These are phyloP conservation scores for Hawksworthiomyces lignivorus DNA, from an alignment of 2,329 filamentous ascomycete genomes.

Conservation along the genomic window DNA sequence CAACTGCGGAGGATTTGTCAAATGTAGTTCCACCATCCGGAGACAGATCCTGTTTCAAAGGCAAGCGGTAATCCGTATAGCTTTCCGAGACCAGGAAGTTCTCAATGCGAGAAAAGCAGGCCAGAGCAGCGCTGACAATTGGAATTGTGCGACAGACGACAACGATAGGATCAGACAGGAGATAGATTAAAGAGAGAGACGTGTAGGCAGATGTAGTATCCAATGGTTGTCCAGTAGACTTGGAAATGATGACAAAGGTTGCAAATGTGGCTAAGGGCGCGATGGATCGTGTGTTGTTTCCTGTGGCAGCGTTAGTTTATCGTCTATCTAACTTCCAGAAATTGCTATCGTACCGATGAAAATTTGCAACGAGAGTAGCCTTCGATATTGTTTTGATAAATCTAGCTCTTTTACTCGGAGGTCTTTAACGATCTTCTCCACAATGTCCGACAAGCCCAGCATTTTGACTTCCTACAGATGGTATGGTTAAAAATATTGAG, in stretches of 20 bases:
- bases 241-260: constrained; percentile 1
- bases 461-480: constrained; percentile 4
- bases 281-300: neutral
- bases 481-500: constrained; percentile 22
- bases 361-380: too few species aligned
- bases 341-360: too few species aligned
- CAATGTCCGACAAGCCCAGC: constrained; percentile 1
- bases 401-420: constrained; percentile 1
- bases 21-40: neutral
- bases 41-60: neutral
- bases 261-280: neutral
- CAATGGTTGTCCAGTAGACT: neutral
- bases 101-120: neutral
- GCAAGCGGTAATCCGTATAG: neutral
- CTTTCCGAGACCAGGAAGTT: neutral
- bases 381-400: too few species aligned
- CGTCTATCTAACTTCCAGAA: too few species aligned
- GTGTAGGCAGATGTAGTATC: neutral
- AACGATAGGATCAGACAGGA: neutral
- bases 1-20: too few species aligned
- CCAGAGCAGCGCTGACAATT: neutral
- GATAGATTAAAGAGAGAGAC: neutral
- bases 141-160: neutral
- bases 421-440: neutral
- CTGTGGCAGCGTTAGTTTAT: too few species aligned